Evolutionary conservation across 352 stramenopile species (phyloP), one percentile per base, ranked within the genome.

Genomic region (Phytophthora nicotianae): DNA sequence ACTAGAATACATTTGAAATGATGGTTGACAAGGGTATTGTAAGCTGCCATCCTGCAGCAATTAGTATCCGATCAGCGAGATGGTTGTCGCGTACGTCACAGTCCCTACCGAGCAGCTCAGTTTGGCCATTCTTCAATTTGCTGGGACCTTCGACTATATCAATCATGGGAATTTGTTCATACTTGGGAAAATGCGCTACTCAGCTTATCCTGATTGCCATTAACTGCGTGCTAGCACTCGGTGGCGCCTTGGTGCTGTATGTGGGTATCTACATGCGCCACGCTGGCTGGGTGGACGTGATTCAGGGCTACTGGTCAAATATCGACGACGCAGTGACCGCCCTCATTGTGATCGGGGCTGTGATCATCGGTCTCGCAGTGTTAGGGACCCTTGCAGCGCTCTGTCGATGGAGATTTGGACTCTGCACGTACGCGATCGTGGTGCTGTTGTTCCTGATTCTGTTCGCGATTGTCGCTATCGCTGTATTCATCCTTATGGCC

Each of bases 351-450:
- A 50, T 90, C 10, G 83, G 81, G 33, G 52, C 48, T 13, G 64
- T 87, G 21, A 77, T 90, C 66, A 82, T 87, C 49, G 77, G 62
- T 19, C 62, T 92, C 21, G 77, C 81, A 17, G 57, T 81, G 49
- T 64, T 90, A 7, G 81, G 83, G 14, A 76, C 76, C 48, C 62
- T 92, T 49, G 74, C 76, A 8, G 76, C 83, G 17, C 53, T 76
- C 37, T 90, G 69, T 37, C 79, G 72, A 29, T 89, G 75, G 77
- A 77, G 72, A 29, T 65, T 74, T 10, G 73, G 80, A 0, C 76
- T 92, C 23, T 73, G 81, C 38, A 57, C 86, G 27, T 92, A 92
- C 65, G 46, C 74, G 41, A 71, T 81, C 33, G 27, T 88, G 17
- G 65, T 90, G 50, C 60, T 79, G 52, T 35, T 91, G 40, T 59